Evolutionary conservation across 805 yeast genomes (phyloP).

Genomic region (Metschnikowia henanensis): DNA sequence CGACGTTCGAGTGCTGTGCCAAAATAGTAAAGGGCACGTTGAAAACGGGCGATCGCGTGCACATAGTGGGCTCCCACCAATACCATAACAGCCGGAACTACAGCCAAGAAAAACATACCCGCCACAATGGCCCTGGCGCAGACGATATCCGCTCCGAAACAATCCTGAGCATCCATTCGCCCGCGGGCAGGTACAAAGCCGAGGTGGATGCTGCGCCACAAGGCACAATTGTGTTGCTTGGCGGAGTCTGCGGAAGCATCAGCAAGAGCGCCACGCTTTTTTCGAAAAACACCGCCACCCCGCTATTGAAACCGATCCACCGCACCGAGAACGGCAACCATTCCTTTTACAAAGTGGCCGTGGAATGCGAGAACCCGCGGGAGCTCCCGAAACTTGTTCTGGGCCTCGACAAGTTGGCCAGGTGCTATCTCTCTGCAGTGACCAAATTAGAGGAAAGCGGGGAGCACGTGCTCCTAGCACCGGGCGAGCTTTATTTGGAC

Average conservation of each 20-base stretch:
- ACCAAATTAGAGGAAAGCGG: constrained; percentile 87
- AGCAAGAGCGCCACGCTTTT: constrained; percentile 62
- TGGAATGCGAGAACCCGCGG: constrained; percentile 78
- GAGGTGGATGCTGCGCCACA: constrained; percentile 52
- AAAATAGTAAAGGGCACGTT: constrained; percentile 65
- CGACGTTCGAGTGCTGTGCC: constrained; percentile 54
- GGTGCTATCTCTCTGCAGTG: constrained; percentile 63
- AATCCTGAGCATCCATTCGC: constrained; percentile 46
- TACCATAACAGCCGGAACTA: constrained; percentile 42
- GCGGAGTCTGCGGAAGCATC: constrained; percentile 59
- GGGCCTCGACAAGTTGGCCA: constrained; percentile 63
- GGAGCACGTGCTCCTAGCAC: constrained; percentile 74
- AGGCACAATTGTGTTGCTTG: constrained; percentile 69
- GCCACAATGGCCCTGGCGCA: no score
- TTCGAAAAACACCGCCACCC: constrained; percentile 20
- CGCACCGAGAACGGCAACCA: constrained; percentile 45
- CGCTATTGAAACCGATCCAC: constrained; percentile 28
- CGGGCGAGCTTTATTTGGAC: constrained; percentile 89
- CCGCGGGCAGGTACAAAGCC: constrained; percentile 71
- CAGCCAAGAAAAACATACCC: no score
- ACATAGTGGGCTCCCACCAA: constrained; percentile 51
- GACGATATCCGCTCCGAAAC: constrained; percentile 51
- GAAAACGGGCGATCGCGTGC: constrained; percentile 45
- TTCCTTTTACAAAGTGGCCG: constrained; percentile 76
- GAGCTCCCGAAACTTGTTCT: constrained; percentile 72